Percentiles rank a stretch among this genome's conserved stretches.
phyloP scores from a whole-genome alignment of 192 early-diverging fungal genomes.

The Entomortierella parvispora region DNA sequence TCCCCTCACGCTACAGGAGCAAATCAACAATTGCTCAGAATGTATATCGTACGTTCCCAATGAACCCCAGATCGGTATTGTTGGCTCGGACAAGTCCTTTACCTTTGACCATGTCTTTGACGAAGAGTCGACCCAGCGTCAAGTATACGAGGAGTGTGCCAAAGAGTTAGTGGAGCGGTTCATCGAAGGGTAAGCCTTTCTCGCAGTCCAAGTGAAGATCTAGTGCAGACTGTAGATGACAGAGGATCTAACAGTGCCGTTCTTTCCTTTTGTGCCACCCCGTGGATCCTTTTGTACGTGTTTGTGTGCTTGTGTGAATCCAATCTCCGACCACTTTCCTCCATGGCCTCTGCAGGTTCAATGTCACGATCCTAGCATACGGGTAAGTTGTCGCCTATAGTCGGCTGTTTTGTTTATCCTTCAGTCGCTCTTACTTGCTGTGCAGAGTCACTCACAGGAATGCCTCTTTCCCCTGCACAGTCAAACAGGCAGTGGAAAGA shows the following conservation, averaged over 20 bases:
- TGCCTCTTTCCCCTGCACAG: constrained; percentile 20
- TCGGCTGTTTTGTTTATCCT: background rate
- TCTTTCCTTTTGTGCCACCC: too few relatives aligned
- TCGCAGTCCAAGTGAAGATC: too few relatives aligned
- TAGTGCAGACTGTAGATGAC: constrained; percentile 2
- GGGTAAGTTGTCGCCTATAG: constrained; percentile 63
- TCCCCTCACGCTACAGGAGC: constrained; percentile 81
- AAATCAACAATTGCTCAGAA: constrained; percentile 67
- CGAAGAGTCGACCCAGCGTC: constrained; percentile 59
- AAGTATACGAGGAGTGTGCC: constrained; percentile 68
- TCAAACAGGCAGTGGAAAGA: constrained; percentile 95
- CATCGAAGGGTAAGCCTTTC: constrained; percentile 80
- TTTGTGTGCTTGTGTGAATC: too few relatives aligned
- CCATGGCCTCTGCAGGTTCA: too few relatives aligned
- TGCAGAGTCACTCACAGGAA: background rate
- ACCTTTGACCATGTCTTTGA: constrained; percentile 79
- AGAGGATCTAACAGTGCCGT: background rate
- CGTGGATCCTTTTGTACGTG: too few relatives aligned
- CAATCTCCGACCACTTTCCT: too few relatives aligned
- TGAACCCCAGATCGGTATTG: constrained; percentile 71
- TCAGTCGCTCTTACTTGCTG: background rate
- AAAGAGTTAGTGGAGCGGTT: constrained; percentile 72
- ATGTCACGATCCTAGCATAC: constrained; percentile 93
- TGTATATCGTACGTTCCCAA: constrained; percentile 66
- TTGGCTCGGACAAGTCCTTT: constrained; percentile 69